phyloP scores from a whole-genome alignment of 768 basidiomycete genomes.

The Termitomyces sp. region DNA sequence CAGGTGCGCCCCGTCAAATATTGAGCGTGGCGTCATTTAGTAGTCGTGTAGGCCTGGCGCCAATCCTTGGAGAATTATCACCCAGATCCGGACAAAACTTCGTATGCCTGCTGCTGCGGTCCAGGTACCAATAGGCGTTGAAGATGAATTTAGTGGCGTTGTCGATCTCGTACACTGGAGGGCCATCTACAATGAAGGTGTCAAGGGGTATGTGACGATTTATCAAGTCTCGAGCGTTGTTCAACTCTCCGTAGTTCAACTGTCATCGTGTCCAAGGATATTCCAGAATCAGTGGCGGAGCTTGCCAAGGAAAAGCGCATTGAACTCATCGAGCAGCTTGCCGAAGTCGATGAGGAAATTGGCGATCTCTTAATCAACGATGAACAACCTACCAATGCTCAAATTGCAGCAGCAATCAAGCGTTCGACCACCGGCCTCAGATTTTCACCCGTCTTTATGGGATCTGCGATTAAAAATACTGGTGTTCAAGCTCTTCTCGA shows the following conservation, averaged over 20 bases:
- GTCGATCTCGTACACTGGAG: conserved; percentile 95
- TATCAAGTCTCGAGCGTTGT: background rate
- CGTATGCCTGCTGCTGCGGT: conserved; percentile 91
- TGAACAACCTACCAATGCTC: conserved; percentile 60
- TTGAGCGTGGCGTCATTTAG: background rate
- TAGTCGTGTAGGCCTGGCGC: conserved; percentile 70
- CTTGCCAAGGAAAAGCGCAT: conserved; percentile 79
- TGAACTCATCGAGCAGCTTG: conserved; percentile 91
- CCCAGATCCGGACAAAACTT: conserved; percentile 88
- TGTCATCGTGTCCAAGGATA: conserved; percentile 80
- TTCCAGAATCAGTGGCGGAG: conserved; percentile 69
- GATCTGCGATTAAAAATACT: conserved; percentile 97
- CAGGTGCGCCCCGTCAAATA: conserved; percentile 37
- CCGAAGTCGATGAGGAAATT: conserved; percentile 95
- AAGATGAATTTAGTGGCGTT: conserved; percentile 84
- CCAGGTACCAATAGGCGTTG: conserved; percentile 90
- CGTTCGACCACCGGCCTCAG: conserved; percentile 84
- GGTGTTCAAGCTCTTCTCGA: conserved; percentile 92
- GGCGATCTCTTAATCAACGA: conserved; percentile 89
- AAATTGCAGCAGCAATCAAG: conserved; percentile 81
- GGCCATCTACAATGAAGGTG: conserved; percentile 89
- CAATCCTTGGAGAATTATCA: conserved; percentile 93
- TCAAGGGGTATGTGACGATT: conserved; percentile 71
- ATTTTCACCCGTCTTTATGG: conserved; percentile 95
- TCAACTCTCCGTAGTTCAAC: conserved; percentile 44